Conservation (phyloP, 768 basidiomycete species). For the Termitomyces bulborhizus region DNA sequence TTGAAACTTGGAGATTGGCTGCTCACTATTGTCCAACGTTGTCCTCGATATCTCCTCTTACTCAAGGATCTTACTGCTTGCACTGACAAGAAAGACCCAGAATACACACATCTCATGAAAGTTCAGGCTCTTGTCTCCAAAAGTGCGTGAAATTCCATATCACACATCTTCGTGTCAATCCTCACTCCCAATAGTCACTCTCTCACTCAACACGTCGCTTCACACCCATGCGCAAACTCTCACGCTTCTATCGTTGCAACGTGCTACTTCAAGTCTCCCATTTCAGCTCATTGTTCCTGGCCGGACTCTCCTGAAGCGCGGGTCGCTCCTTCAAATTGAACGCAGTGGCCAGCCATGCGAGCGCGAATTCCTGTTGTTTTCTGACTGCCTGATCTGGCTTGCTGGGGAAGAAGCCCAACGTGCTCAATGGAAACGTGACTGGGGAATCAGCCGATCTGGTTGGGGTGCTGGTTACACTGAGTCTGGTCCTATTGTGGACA, state of each 20-base stretch:
- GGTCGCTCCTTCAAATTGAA: constrained; percentile 52
- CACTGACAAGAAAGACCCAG: constrained; percentile 60
- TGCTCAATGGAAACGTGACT: constrained; percentile 24
- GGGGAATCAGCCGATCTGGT: constrained; percentile 23
- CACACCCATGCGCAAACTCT: constrained; percentile 75
- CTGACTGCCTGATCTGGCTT: constrained; percentile 78
- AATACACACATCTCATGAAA: constrained; percentile 52
- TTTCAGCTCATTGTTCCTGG: constrained; percentile 78
- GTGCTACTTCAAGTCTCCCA: constrained; percentile 68
- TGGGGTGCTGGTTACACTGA: constrained; percentile 14
- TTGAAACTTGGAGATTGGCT: constrained; percentile 82
- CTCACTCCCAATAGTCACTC: constrained; percentile 48
- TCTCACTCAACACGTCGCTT: constrained; percentile 73
- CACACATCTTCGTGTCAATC: not conserved
- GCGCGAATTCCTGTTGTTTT: constrained; percentile 76
- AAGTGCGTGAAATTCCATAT: constrained; percentile 38
- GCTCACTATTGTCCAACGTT: constrained; percentile 81
- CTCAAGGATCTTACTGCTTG: constrained; percentile 75
- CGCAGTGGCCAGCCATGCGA: constrained; percentile 42
- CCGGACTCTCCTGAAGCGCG: constrained; percentile 69
- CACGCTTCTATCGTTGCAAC: constrained; percentile 70
- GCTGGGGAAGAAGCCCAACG: constrained; percentile 41
- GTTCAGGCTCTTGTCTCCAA: constrained; percentile 67
- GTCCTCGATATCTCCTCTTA: constrained; percentile 79
- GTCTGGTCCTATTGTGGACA: constrained; percentile 10